These are phyloP conservation scores for Ceratocystis papillata DNA, from an alignment of 2,329 filamentous ascomycete species.

Conservation along the genomic window DNA sequence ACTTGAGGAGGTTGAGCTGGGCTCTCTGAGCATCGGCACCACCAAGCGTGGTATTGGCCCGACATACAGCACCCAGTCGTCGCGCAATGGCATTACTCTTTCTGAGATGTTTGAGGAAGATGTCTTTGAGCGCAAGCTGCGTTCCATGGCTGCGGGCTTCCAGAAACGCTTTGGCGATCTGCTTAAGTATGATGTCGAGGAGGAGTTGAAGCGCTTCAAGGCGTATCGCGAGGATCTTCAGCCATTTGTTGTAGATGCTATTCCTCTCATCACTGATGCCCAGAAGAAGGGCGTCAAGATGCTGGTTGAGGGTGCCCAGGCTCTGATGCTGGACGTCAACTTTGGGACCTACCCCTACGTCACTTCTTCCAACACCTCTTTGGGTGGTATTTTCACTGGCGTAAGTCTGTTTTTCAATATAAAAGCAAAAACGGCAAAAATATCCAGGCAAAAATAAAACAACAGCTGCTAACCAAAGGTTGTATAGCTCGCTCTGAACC, in stretches of 20 bases:
- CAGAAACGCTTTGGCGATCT: constrained; percentile 59
- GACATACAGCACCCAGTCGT: constrained; percentile 27
- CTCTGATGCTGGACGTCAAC: constrained; percentile 56
- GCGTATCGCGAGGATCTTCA: constrained; percentile 47
- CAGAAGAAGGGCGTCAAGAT: constrained; percentile 50
- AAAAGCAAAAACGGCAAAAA: neutral
- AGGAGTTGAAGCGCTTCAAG: constrained; percentile 54
- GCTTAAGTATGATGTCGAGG: constrained; percentile 55
- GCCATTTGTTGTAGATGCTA: constrained; percentile 55
- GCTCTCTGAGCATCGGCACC: constrained; percentile 32
- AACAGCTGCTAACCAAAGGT: constrained; percentile 14
- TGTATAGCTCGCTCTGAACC: constrained; percentile 32
- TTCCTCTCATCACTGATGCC: constrained; percentile 51
- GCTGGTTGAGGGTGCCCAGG: constrained; percentile 53
- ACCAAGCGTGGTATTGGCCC: constrained; percentile 31
- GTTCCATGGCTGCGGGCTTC: constrained; percentile 50
- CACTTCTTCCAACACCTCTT: constrained; percentile 29
- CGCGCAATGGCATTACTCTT: constrained; percentile 55
- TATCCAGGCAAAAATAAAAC: neutral
- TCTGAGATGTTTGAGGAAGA: constrained; percentile 57
- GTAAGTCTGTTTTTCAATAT: constrained; percentile 15
- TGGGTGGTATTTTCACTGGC: constrained; percentile 28
- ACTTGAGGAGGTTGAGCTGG: constrained; percentile 49
- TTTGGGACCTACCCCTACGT: constrained; percentile 34
- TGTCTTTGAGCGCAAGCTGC: constrained; percentile 55